Percentiles rank a stretch among this genome's conserved stretches.
These are phyloP conservation scores for Cystobasidium onofrii DNA, from an alignment of 768 basidiomycete genomes.

Conservation along the genomic window DNA sequence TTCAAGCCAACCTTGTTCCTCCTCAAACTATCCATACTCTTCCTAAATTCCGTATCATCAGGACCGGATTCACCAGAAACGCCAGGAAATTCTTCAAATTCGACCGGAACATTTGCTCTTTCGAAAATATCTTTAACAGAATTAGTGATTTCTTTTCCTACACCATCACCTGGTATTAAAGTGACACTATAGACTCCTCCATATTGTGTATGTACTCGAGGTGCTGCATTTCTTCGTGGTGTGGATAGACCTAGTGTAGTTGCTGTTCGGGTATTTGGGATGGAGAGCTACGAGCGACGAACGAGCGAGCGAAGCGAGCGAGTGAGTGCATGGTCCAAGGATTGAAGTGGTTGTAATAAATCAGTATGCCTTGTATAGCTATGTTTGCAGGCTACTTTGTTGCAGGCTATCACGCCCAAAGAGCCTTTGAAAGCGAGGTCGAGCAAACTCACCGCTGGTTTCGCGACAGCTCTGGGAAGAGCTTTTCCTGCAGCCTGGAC, in stretches of 20 bases:
- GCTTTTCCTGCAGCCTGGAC: neutral
- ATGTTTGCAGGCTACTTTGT: no score
- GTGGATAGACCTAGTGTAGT: neutral
- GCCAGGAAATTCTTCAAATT: conserved; percentile 49
- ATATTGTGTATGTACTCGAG: conserved; percentile 61
- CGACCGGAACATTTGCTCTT: conserved; percentile 92
- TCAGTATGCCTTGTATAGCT: no score
- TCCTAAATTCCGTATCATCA: conserved; percentile 89
- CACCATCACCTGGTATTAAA: conserved; percentile 69
- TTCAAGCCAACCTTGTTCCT: conserved; percentile 96
- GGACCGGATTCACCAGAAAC: conserved; percentile 87
- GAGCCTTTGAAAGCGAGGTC: neutral
- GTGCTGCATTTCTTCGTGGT: neutral
- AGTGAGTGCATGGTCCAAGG: neutral
- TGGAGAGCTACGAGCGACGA: neutral
- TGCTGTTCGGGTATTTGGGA: conserved; percentile 3
- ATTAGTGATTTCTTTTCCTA: conserved; percentile 93
- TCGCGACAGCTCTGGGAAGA: conserved; percentile 12
- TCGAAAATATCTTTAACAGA: conserved; percentile 99
- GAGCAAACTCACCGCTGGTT: conserved; percentile 5
- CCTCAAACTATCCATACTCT: conserved; percentile 95
- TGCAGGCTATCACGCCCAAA: neutral
- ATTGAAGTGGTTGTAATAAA: neutral
- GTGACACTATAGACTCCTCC: conserved; percentile 83
- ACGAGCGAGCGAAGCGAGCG: neutral